phyloP scores from a whole-genome alignment of 2,329 filamentous ascomycete species.

The Calonectria multiphialidica region DNA sequence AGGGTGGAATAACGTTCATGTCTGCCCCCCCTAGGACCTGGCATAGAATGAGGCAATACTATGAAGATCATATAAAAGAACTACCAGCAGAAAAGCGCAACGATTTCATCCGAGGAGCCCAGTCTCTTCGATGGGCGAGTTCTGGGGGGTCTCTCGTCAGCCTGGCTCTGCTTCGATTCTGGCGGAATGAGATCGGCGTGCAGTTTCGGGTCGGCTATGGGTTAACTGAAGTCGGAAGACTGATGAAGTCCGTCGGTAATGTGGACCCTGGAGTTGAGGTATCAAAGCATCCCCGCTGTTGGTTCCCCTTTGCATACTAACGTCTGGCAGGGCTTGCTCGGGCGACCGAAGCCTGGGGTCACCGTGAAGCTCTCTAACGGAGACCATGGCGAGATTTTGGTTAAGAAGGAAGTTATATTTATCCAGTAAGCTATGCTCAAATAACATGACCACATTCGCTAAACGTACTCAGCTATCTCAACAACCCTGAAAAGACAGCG shows the following conservation, averaged over 20 bases:
- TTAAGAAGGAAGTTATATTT: background rate
- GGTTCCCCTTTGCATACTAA: background rate
- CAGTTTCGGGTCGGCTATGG: background rate
- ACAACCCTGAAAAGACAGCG: background rate
- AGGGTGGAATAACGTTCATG: background rate
- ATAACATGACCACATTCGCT: background rate
- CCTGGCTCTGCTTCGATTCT: background rate
- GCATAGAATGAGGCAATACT: background rate
- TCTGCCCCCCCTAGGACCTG: background rate
- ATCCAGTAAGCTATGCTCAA: background rate
- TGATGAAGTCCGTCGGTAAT: background rate
- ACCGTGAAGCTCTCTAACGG: background rate
- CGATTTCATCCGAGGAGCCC: background rate
- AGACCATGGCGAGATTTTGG: background rate
- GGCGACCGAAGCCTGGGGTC: background rate
- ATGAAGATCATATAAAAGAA: background rate
- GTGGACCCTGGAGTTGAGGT: background rate
- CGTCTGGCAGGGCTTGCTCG: background rate
- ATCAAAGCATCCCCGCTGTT: background rate
- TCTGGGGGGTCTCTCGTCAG: background rate
- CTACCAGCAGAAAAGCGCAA: background rate
- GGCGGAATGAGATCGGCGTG: background rate
- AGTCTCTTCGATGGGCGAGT: background rate
- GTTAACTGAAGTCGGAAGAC: background rate
- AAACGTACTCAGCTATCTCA: background rate